phyloP scores from a whole-genome alignment of 2,329 filamentous ascomycete genomes.

The Pyricularia sp. region DNA sequence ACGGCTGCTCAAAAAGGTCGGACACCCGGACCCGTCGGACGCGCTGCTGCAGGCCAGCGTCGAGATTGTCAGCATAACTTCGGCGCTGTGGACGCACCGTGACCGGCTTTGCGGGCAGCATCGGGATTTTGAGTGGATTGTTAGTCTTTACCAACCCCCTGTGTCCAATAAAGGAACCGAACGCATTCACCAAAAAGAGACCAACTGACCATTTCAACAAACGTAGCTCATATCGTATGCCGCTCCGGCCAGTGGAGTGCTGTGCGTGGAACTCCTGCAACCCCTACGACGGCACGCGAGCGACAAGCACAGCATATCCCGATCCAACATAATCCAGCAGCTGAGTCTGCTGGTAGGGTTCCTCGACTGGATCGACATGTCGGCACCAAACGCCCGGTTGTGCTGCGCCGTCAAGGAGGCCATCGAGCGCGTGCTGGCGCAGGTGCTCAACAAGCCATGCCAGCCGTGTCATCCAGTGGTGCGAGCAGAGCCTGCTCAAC shows the following conservation, averaged over 20 bases:
- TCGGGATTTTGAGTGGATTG: conserved; percentile 40
- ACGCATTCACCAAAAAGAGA: neutral
- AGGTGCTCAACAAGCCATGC: conserved; percentile 28
- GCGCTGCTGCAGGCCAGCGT: conserved; percentile 32
- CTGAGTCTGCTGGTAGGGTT: conserved; percentile 41
- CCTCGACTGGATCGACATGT: conserved; percentile 38
- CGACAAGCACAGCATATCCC: conserved; percentile 21
- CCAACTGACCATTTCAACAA: neutral
- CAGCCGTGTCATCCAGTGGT: conserved; percentile 7
- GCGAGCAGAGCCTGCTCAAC: conserved; percentile 11
- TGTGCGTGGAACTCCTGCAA: conserved; percentile 38
- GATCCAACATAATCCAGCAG: conserved; percentile 40
- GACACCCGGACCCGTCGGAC: neutral
- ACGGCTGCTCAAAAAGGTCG: conserved; percentile 36
- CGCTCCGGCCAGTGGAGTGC: conserved; percentile 37
- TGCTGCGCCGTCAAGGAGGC: conserved; percentile 34
- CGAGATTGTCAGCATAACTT: conserved; percentile 35
- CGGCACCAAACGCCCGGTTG: conserved; percentile 37
- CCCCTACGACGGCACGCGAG: neutral
- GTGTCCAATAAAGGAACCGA: neutral
- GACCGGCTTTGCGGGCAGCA: conserved; percentile 31
- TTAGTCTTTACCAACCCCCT: conserved; percentile 18
- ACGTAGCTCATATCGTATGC: conserved; percentile 37
- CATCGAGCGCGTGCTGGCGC: conserved; percentile 41
- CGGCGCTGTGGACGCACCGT: conserved; percentile 39